Evolutionary conservation across 805 yeast genomes (phyloP).

Genomic region (Wickerhamomyces ciferrii): DNA sequence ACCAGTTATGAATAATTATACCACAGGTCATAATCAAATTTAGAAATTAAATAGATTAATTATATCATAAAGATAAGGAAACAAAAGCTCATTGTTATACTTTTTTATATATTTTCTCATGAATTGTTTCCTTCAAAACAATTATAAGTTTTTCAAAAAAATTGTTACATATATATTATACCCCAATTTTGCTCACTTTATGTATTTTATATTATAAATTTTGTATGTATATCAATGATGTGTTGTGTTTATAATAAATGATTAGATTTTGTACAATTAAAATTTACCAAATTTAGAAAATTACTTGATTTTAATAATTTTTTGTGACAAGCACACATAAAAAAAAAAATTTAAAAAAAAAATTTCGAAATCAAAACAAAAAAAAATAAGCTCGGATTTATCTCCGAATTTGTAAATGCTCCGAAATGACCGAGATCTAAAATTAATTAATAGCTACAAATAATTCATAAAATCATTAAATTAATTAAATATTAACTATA

Average conservation of each 20-base stretch:
- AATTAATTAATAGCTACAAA: too few relatives aligned
- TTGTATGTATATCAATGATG: not conserved
- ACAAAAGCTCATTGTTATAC: too few relatives aligned
- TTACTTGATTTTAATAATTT: not conserved
- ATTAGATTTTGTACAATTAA: not conserved
- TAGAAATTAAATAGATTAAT: too few relatives aligned
- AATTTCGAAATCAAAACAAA: not conserved
- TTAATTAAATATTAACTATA: too few relatives aligned
- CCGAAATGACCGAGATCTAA: not conserved
- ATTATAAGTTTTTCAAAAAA: too few relatives aligned
- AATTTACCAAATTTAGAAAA: not conserved
- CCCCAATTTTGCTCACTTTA: conserved; percentile 8
- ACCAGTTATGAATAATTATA: not conserved
- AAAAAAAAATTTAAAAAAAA: not conserved
- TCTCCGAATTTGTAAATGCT: not conserved
- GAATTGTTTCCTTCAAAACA: too few relatives aligned
- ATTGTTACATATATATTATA: too few relatives aligned
- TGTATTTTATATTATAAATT: conserved; percentile 16
- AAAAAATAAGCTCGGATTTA: not conserved
- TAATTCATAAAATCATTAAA: too few relatives aligned
- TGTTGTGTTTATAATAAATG: not conserved
- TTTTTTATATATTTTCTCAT: too few relatives aligned
- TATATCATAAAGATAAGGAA: too few relatives aligned
- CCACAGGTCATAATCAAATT: not conserved
- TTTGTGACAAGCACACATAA: not conserved